Percentiles rank a stretch among this genome's conserved stretches.
Conservation (phyloP, 1,139 yeast genomes). For the Yamadazyma dushanensis region DNA sequence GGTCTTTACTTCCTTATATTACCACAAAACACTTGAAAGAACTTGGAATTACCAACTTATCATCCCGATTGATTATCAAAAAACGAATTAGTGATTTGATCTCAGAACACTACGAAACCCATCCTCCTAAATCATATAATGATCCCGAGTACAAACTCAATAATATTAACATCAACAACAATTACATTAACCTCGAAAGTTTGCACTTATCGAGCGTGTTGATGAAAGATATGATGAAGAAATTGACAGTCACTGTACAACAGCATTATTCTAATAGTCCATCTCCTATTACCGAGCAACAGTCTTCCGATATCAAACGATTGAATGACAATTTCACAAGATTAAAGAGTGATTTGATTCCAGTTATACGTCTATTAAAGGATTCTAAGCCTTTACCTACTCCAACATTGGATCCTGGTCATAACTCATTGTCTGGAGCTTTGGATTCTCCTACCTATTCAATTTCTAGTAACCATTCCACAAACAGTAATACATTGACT, state of each 20-base stretch:
- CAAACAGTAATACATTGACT: slow-evolving; percentile 13
- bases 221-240: slow-evolving; percentile 40
- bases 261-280: slow-evolving; percentile 24
- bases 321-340: slow-evolving; percentile 50
- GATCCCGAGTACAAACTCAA: slow-evolving; percentile 33
- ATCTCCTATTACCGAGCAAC: slow-evolving; percentile 21
- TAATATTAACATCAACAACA: slow-evolving; percentile 31
- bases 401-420: slow-evolving; percentile 48
- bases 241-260: slow-evolving; percentile 20
- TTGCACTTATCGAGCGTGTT: slow-evolving; percentile 30
- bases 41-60: slow-evolving; percentile 47
- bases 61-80: slow-evolving; percentile 49
- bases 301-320: slow-evolving; percentile 33
- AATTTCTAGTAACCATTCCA: slow-evolving; percentile 20
- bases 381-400: slow-evolving; percentile 60
- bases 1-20: slow-evolving; percentile 58
- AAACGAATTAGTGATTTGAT: slow-evolving; percentile 48
- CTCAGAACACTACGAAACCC: slow-evolving; percentile 29
- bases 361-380: slow-evolving; percentile 50
- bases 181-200: slow-evolving; percentile 38
- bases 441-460: slow-evolving; percentile 38
- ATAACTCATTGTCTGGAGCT: slow-evolving; percentile 21
- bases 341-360: slow-evolving; percentile 53
- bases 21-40: slow-evolving; percentile 62
- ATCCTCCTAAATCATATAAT: slow-evolving; percentile 30